Percentiles rank a stretch among this genome's conserved stretches.
phyloP scores from a whole-genome alignment of 2,329 filamentous ascomycete species.

The Amauroascus verrucosus region DNA sequence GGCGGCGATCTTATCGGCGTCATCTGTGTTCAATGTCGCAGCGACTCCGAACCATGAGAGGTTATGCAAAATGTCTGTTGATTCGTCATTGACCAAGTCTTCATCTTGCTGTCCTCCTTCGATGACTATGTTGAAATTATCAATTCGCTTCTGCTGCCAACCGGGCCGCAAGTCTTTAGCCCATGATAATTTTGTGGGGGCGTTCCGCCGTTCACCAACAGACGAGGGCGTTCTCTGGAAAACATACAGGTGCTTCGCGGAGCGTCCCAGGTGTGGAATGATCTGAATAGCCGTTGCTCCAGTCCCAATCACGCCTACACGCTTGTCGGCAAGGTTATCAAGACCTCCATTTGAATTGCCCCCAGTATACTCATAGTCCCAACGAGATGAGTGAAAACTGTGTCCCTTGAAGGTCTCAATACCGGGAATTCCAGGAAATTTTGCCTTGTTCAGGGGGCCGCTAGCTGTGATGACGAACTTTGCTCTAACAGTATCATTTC shows the following conservation, averaged over 20 bases:
- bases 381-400: constrained; percentile 37
- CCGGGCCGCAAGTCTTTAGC: constrained; percentile 14
- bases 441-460: constrained; percentile 37
- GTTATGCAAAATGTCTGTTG: constrained; percentile 29
- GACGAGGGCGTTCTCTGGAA: constrained; percentile 45
- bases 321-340: constrained; percentile 38
- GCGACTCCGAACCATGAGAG: constrained; percentile 31
- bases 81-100: constrained; percentile 24
- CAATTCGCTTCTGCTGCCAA: constrained; percentile 23
- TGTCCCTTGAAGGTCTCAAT: constrained; percentile 32
- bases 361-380: constrained; percentile 32
- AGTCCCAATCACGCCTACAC: constrained; percentile 49
- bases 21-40: constrained; percentile 18
- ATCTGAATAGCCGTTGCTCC: constrained; percentile 51
- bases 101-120: constrained; percentile 15
- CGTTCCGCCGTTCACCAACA: constrained; percentile 28
- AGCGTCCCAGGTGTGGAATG: constrained; percentile 46
- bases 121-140: constrained; percentile 23
- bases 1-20: constrained; percentile 21
- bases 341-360: constrained; percentile 20
- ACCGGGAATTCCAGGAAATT: constrained; percentile 37
- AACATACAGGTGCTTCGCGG: constrained; percentile 41
- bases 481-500: constrained; percentile 23
- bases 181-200: constrained; percentile 18
- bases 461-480: constrained; percentile 34